Evolutionary conservation across 257 asterid species (phyloP), one percentile per base, ranked within the genome.

Genomic region (Ocimum tenuiflorum): DNA sequence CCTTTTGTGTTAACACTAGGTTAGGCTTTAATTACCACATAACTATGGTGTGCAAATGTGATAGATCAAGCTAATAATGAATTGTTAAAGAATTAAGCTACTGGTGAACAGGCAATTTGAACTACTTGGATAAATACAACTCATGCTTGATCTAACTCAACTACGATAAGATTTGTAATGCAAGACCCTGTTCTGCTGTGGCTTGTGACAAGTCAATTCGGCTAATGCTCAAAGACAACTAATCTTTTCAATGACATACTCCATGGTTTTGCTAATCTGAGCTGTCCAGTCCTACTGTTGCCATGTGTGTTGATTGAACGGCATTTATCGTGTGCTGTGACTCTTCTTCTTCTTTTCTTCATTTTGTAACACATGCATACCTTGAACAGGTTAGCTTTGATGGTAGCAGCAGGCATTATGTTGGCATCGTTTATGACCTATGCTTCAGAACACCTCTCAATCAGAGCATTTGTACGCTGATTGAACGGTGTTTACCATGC

Each of bases 351-450:
- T 48, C 3, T 1, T 24, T 31, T 31, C 6, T 6, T 31, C 33
- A 31, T 1, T 3, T 31, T 7, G 6, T 69, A 63, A 79, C 45
- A 1, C 62, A 38, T 8, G 2, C 52, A 17, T 42, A 33, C 51
- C 38, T 69, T 33, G 46, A 8, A 63, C 95, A 91, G 98, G 81
- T 67, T 91, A 75, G 96, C 88, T 63, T 69, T 85, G 81, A 86
- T 91, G 95, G 96, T 80, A 22, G 83, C 59, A 24, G 81, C 75
- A 31, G 96, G 98, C 73, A 50, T 91, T 85, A 31, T 31, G 36
- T 7, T 31, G 75, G 89, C 81, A 24, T 85, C 92, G 20, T 89
- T 89, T 74, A 80, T 86, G 91, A 87, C 98, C 3, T 81, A 76
- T 74, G 96, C 96, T 68, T 81, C 96, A 0, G 89, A 87, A 58